Evolutionary conservation across 768 basidiomycete genomes (phyloP), one percentile per base, ranked within the genome.

Genomic region (Boletus sp.): DNA sequence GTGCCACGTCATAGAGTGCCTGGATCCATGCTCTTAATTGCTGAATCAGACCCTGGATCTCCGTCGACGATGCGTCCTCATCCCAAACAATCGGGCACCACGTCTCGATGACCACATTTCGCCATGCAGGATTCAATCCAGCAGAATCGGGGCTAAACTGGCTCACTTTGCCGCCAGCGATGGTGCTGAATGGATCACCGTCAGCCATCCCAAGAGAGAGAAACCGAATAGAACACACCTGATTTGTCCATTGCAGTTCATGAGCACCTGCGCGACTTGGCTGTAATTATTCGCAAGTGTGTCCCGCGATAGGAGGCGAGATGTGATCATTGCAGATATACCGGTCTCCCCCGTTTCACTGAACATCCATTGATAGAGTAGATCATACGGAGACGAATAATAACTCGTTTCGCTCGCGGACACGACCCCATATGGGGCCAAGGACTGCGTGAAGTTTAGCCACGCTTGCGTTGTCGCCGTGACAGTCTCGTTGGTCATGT

Each of bases 71-170:
- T 3, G 64, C 40, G 3, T 57, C 58, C 15, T 71, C 70, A 0
- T 45, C 49, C 70, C 72, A 57, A 15, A 27, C 47, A 56, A n/a
- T 13, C 51, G 23, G 47, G 10, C 40, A 52, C 1, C 5, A 0
- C 13, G 33, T 11, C 41, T 61, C 55, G 4, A 53, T 19, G 9
- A 80, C 40, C 1, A 78, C 72, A 14, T 72, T 67, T 15, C 80
- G 70, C 78, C 80, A 83, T 0, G 74, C 75, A 13, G 79, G 80
- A 60, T 80, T 74, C 19, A 80, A 56, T 15, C 76, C 79, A 10
- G 68, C 68, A 2, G 76, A 71, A 40, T 72, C 66, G 0, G 78
- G 72, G 19, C 72, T 11, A 10, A 67, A 47, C 63, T 33, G 65
- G 60, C 27, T 59, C 7, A 79, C 80, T 13, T 67, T 74, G 4